These are phyloP conservation scores for Penicillium verhagenii DNA, from an alignment of 495 filamentous ascomycete species.

Conservation along the genomic window DNA sequence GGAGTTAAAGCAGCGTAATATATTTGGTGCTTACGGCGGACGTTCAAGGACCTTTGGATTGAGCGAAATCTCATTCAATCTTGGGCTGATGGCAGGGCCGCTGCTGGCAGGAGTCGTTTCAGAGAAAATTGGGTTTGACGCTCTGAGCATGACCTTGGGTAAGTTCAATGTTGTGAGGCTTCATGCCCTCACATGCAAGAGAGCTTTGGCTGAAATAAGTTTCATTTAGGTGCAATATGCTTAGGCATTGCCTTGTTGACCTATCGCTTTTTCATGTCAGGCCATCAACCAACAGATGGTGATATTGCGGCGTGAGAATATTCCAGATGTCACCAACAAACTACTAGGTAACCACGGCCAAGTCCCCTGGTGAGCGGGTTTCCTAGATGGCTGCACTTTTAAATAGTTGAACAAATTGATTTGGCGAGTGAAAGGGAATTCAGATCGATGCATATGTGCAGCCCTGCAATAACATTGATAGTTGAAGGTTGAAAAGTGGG, in stretches of 20 bases:
- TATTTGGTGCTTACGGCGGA: background rate
- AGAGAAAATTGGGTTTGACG: background rate
- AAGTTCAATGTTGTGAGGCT: too few species aligned
- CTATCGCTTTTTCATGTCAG: background rate
- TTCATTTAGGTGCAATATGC: background rate
- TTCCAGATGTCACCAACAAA: background rate
- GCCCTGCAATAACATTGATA: too few species aligned
- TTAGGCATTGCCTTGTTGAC: background rate
- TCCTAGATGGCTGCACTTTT: too few species aligned
- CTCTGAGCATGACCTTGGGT: background rate
- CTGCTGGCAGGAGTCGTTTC: background rate
- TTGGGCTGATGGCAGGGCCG: background rate
- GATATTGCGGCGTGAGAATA: background rate
- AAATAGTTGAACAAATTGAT: too few species aligned
- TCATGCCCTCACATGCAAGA: too few species aligned
- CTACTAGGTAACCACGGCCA: too few species aligned
- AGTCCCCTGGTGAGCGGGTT: too few species aligned
- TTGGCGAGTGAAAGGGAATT: too few species aligned
- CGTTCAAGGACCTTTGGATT: background rate
- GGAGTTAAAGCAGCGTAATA: background rate
- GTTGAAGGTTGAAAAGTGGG: too few species aligned
- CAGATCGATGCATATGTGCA: too few species aligned
- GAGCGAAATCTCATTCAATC: background rate
- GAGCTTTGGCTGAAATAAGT: background rate
- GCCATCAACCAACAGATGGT: background rate